Evolutionary conservation across 2,329 filamentous ascomycete genomes (phyloP).

Genomic region (Bipolaris gigantea): DNA sequence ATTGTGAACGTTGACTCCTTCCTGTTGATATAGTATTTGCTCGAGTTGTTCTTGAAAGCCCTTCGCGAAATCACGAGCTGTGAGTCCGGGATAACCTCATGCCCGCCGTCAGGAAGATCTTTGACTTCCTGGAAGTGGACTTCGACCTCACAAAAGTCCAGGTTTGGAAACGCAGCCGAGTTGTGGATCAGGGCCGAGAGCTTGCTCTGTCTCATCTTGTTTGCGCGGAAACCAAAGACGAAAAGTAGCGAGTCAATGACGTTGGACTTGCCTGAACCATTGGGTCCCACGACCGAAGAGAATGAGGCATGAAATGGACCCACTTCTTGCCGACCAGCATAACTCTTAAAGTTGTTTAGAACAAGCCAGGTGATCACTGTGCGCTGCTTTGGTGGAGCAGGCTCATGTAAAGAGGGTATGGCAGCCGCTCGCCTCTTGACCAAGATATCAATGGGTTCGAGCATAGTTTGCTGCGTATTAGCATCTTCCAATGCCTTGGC

Average conservation of each 20-base stretch:
- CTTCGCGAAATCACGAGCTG: constrained; percentile 84
- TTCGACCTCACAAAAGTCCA: constrained; percentile 92
- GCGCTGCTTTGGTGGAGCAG: constrained; percentile 75
- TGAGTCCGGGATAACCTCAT: constrained; percentile 79
- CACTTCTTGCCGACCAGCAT: constrained; percentile 91
- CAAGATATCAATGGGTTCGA: constrained; percentile 92
- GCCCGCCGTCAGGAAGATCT: constrained; percentile 76
- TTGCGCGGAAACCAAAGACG: constrained; percentile 98
- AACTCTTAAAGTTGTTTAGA: constrained; percentile 98
- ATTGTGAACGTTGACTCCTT: constrained; percentile 88
- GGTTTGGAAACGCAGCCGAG: constrained; percentile 79
- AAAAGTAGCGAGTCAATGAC: constrained; percentile 98
- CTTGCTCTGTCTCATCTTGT: constrained; percentile 99
- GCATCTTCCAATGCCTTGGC: constrained; percentile 64
- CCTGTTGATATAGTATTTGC: constrained; percentile 96
- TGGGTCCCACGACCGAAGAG: constrained; percentile 95
- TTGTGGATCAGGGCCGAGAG: constrained; percentile 98
- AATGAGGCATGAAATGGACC: constrained; percentile 97
- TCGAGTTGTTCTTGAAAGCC: constrained; percentile 97
- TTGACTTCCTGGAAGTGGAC: constrained; percentile 96
- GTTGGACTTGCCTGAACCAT: constrained; percentile 97
- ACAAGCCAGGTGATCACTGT: constrained; percentile 92
- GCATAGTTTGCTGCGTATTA: constrained; percentile 72
- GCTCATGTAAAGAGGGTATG: constrained; percentile 67
- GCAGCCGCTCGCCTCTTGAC: constrained; percentile 76